Evolutionary conservation across 768 basidiomycete genomes (phyloP), one percentile per base, ranked within the genome.

Genomic region (Mycena filopes): DNA sequence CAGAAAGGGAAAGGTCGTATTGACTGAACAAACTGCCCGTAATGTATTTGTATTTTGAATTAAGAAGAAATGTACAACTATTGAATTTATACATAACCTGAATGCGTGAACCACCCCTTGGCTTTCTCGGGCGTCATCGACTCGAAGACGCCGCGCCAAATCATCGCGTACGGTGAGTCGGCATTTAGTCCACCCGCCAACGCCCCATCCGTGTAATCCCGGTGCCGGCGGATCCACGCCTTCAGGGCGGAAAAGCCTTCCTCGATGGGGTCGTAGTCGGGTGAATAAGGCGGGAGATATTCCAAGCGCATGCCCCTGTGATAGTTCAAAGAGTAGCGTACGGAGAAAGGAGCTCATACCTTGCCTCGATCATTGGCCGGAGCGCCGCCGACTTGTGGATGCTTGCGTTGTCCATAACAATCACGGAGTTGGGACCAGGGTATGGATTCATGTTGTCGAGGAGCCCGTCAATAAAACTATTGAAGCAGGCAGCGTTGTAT

Each of bases 331-430:
- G 10, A 11, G 15, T 36, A 36, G 36, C 10, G 10, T 11, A 11
- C 36, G 36, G 15, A 36, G 10, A 36, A 36, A 36, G 10, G 36
- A 36, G 18, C n/a, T 6, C 51, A 20, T 51, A 68, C 58, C 66
- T 60, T 25, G 60, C 62, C 41, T 72, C 69, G 46, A 70, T 53
- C 51, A 77, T 69, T 13, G 66, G 64, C 15, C 57, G 31, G 1
- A 74, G 60, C 13, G 55, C 65, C 0, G 56, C 43, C 6, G 66
- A 55, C 31, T 80, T 73, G 55, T 80, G 79, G 25, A 80, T 79
- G 18, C 56, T 55, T 43, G 73, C 75, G 61, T 80, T 80, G 54
- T 80, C 76, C 65, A 77, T 73, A 8, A 80, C 68, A 51, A 80
- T 61, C 13, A 80, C 76, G 9, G 72, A 77, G 38, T 74, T 72